Conservation (phyloP, 805 yeast genomes). For the Candida stauntonica region DNA sequence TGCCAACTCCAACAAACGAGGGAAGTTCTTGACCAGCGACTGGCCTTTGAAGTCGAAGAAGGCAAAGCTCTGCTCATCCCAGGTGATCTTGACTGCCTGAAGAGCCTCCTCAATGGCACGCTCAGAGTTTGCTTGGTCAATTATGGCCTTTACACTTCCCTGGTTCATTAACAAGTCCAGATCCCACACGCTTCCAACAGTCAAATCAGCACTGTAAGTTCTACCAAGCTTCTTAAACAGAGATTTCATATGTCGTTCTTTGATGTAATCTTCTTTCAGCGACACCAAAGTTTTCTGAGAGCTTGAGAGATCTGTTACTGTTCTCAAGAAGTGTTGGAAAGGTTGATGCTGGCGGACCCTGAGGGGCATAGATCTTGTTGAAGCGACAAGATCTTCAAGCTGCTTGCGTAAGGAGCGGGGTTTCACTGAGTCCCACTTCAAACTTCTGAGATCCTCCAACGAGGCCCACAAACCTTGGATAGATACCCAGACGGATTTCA, state of each 20-base stretch:
- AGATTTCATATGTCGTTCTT: conserved; percentile 62
- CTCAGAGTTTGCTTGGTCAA: conserved; percentile 72
- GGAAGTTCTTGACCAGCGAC: conserved; percentile 67
- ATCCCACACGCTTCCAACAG: conserved; percentile 50
- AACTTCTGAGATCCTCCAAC: conserved; percentile 37
- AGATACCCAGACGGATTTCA: conserved; percentile 60
- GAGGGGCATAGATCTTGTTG: conserved; percentile 49
- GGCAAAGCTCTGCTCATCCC: conserved; percentile 53
- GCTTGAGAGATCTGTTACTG: conserved; percentile 32
- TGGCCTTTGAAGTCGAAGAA: conserved; percentile 48
- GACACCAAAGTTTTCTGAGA: conserved; percentile 33
- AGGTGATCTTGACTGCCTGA: conserved; percentile 42
- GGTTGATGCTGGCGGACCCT: conserved; percentile 65
- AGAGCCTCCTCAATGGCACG: conserved; percentile 57
- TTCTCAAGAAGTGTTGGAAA: conserved; percentile 50
- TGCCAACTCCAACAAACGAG: conserved; percentile 50
- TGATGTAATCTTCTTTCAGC: conserved; percentile 53
- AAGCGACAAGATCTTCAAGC: conserved; percentile 46
- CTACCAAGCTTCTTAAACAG: conserved; percentile 35
- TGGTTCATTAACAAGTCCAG: conserved; percentile 47
- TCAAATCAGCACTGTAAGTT: conserved; percentile 2
- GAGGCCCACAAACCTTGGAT: conserved; percentile 47
- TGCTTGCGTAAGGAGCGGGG: conserved; percentile 40
- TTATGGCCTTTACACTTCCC: conserved; percentile 39
- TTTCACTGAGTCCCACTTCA: conserved; percentile 46